phyloP scores from a whole-genome alignment of 2,329 filamentous ascomycete genomes.

The Drechslera avenae region DNA sequence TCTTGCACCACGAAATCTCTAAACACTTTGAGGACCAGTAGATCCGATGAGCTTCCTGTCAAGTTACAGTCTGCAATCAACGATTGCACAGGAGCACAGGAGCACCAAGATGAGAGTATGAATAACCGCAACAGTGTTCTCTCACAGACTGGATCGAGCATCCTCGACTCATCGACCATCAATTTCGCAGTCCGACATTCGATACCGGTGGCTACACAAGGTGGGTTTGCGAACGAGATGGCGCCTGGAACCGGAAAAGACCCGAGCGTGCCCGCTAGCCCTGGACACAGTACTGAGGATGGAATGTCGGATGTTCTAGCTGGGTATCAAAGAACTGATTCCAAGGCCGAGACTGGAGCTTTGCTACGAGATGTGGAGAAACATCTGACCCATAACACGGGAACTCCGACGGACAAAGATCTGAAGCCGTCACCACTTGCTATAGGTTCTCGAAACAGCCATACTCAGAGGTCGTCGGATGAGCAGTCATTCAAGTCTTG shows the following conservation, averaged over 20 bases:
- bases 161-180: slow-evolving; percentile 41
- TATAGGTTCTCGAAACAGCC: slow-evolving; percentile 19
- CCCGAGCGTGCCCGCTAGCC: slow-evolving; percentile 10
- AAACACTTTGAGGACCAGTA: not conserved
- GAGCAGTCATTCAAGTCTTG: slow-evolving; percentile 45
- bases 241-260: slow-evolving; percentile 5
- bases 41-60: not conserved
- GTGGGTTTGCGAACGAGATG: slow-evolving; percentile 11
- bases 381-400: slow-evolving; percentile 6
- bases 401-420: slow-evolving; percentile 7
- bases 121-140: slow-evolving; percentile 28
- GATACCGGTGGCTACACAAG: slow-evolving; percentile 34
- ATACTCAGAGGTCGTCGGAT: slow-evolving; percentile 39
- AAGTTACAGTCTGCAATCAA: not conserved
- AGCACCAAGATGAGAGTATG: not conserved
- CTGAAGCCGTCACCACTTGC: slow-evolving; percentile 4
- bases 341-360: slow-evolving; percentile 22
- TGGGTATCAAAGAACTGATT: slow-evolving; percentile 38
- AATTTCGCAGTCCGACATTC: slow-evolving; percentile 38
- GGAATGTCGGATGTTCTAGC: slow-evolving; percentile 42
- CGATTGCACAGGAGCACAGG: not conserved
- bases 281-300: slow-evolving; percentile 32
- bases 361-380: not conserved
- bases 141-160: slow-evolving; percentile 33
- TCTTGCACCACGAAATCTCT: slow-evolving; percentile 9